Conservation (phyloP, 306 rosid species). For the Rosa chinensis region DNA sequence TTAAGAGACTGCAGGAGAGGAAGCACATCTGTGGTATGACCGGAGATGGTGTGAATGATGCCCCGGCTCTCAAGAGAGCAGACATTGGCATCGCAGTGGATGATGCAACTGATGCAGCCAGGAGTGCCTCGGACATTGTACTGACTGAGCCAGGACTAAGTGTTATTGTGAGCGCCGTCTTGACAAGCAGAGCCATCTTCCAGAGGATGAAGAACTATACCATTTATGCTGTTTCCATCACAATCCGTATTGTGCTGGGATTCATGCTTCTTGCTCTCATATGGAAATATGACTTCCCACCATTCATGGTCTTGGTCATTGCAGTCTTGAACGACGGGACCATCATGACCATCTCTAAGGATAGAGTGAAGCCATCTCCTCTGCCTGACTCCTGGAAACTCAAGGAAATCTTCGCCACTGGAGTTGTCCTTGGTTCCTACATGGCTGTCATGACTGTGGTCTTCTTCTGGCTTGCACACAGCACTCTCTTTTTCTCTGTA, state of each 20-base stretch:
- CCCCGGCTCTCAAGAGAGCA: slow-evolving; percentile 88
- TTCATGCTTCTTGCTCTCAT: slow-evolving; percentile 81
- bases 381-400: slow-evolving; percentile 98
- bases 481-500: slow-evolving; percentile 61
- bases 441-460: slow-evolving; percentile 77
- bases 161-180: slow-evolving; percentile 81
- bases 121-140: slow-evolving; percentile 94
- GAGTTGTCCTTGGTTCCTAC: slow-evolving; percentile 82
- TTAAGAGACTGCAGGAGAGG: slow-evolving; percentile 70
- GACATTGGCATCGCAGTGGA: slow-evolving; percentile 96
- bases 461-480: slow-evolving; percentile 69
- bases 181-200: slow-evolving; percentile 92
- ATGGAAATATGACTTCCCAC: slow-evolving; percentile 88
- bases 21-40: slow-evolving; percentile 90
- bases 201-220: slow-evolving; percentile 98
- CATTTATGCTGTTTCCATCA: slow-evolving; percentile 91
- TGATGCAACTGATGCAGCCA: slow-evolving; percentile 92
- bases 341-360: slow-evolving; percentile 96
- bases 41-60: slow-evolving; percentile 95
- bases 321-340: slow-evolving; percentile 90
- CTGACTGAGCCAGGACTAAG: slow-evolving; percentile 89
- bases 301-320: slow-evolving; percentile 85
- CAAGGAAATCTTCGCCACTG: slow-evolving; percentile 80
- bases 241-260: slow-evolving; percentile 89
- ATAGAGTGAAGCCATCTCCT: slow-evolving; percentile 90